Evolutionary conservation across 2,329 filamentous ascomycete species (phyloP), one percentile per base, ranked within the genome.

Genomic region (Pseudogymnoascus sp.): DNA sequence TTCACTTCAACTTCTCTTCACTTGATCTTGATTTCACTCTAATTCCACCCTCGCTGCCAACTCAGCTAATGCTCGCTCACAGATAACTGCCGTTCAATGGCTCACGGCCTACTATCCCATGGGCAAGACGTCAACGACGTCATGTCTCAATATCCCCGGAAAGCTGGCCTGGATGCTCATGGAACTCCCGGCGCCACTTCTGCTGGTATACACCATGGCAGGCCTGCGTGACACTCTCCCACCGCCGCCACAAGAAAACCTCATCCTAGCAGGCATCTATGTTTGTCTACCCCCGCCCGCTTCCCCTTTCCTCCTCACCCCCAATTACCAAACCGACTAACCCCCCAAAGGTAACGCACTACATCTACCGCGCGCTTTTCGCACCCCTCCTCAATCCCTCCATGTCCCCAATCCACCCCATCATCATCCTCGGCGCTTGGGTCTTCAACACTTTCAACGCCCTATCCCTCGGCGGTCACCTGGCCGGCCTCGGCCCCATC

Each of bases 141-240:
- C 88, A 70, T 78, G 78, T 11, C 79, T 95, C 73, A 99, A 99
- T 76, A 76, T 97, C n/a, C 90, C 93, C 1, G 95, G 95, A 65
- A 90, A 90, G 70, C 79, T 91, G 67, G 92, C 86, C 64, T 99
- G 95, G 95, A 82, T 89, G 63, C 83, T 86, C 2, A 97, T 97
- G 91, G 95, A 99, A 75, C 78, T 83, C 13, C 86, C 90, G 0
- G 91, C 91, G 14, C 87, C 92, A 71, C 71, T 91, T 35, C 89
- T 86, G 11, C 77, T 97, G 64, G 75, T 95, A 63, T 97, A 96
- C 77, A 85, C 88, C 69, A 88, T 96, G 82, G 81, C 77, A 68
- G 85, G 82, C 14, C 80, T 96, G 24, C 76, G 84, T 69, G 75
- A 84, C 61, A 83, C 81, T 24, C 79, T 89, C 65, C 74, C 76